Percentiles rank a stretch among this genome's conserved stretches.
These are phyloP conservation scores for Talaromyces sp. DNA, from an alignment of 2,329 filamentous ascomycete genomes.

Conservation along the genomic window DNA sequence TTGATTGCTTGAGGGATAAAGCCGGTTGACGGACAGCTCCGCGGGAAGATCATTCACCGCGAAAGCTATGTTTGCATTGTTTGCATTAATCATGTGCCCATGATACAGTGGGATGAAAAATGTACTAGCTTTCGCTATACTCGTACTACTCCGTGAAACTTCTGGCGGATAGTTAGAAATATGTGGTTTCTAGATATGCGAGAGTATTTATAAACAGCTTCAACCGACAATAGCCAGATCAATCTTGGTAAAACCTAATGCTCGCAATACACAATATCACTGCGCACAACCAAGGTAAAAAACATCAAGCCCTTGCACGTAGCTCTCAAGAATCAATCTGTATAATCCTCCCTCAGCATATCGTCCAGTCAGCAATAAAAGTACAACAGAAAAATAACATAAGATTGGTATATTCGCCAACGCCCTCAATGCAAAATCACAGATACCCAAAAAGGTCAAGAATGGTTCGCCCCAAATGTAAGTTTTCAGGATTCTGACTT, in stretches of 20 bases:
- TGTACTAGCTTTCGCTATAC: too few relatives aligned
- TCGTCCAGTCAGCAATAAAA: not conserved
- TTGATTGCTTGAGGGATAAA: not conserved
- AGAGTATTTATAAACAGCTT: not conserved
- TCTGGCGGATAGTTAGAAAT: too few relatives aligned
- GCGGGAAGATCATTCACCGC: not conserved
- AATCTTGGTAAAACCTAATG: not conserved
- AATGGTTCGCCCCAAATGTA: not conserved
- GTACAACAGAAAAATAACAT: not conserved
- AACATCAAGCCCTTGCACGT: not conserved
- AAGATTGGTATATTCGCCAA: not conserved
- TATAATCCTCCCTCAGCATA: not conserved
- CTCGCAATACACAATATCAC: not conserved
- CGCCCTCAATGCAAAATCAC: conserved; percentile 11
- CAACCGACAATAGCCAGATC: not conserved
- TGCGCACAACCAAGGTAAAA: not conserved
- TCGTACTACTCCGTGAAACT: not conserved
- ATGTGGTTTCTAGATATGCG: too few relatives aligned
- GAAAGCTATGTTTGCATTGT: conserved; percentile 6
- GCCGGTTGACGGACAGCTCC: not conserved
- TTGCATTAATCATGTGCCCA: not conserved
- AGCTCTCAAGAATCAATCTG: not conserved
- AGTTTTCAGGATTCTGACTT: conserved; percentile 7
- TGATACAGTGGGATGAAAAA: too few relatives aligned
- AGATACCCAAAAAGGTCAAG: not conserved